Evolutionary conservation across 352 stramenopile genomes (phyloP), one percentile per base, ranked within the genome.

Genomic region (Plasmopara halstedii): DNA sequence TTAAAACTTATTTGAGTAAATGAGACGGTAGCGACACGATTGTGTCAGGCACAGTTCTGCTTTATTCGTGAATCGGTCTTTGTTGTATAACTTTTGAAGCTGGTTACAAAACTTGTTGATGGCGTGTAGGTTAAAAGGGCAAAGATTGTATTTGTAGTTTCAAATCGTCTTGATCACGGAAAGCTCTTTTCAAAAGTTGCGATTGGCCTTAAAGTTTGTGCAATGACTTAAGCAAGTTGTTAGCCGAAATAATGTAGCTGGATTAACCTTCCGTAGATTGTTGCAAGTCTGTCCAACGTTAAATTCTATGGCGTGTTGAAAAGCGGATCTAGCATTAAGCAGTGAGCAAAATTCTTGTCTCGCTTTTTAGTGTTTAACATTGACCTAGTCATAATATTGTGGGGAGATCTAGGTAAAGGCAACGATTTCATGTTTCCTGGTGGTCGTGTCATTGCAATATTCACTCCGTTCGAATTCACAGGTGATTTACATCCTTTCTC

Each of bases 271-370:
- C 42, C 8, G 5, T 50, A 18, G 17, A 25, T 35, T 55, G 17
- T 17, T 57, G 45, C 22, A 13, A 27, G 11, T 55, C 46, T n/a
- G n/a, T n/a, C n/a, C n/a, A n/a, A n/a, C n/a, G n/a, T n/a, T 29
- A 10, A 29, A 2, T 29, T 10, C 25, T 6, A 6, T 29, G 25
- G 11, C 10, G 61, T 59, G 25, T 80, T 67, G 51, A 86, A 88
- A 2, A 86, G 60, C 10, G 73, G 73, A 34, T 88, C 77, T 7
- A 88, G 62, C 73, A 86, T 85, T 19, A 85, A 56, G 11, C 41
- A 51, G 10, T 58, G 57, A 2, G 31, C 53, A 22, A 57, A 51
- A 17, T 71, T 60, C 11, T 58, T 45, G 13, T 50, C 36, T 17
- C 33, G 50, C 10, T 41, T 42, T 22, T 60, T 73, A 6, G 27